Evolutionary conservation across 345 rosid genomes (phyloP), one percentile per base, ranked within the genome.

Genomic region (Corchorus capsularis): DNA sequence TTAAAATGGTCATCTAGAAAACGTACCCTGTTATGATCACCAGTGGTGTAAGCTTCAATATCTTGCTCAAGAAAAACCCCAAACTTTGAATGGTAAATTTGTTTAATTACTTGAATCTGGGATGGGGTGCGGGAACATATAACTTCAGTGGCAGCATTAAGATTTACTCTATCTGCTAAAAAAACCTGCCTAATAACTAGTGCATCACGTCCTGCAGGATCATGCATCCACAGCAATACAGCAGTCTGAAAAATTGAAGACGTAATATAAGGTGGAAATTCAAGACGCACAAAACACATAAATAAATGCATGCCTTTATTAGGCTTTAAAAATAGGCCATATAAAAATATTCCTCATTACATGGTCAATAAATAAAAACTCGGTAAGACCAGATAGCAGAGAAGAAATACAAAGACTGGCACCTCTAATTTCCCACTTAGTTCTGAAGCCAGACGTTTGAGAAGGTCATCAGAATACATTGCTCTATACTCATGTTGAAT

Each of bases 181-280:
- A 88, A 73, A 17, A 86, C 83, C 74, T 86, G 73, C 83, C 78
- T 85, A 56, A 86, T 60, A 50, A 83, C 81, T 8, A 71, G 66
- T n/a, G 93, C 92, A 85, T 89, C 96, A 63, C 93, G 88, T 35
- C 78, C 89, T 12, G 93, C 89, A 41, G 84, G 93, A 71, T 89
- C 91, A 64, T 82, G 83, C 89, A 88, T 87, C 96, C 96, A 91
- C 2, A 88, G 86, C 75, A 87, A 78, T 69, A 91, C 85, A 45
- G 92, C 92, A 9, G 46, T 83, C 96, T 91, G 84, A 71, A 60
- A 67, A 60, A 76, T 17, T 62, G 39, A 66, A 53, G 67, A 67
- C 55, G 6, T 2, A 61, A 47, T 59, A 73, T 55, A 70, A 53
- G 34, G 37, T 64, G 12, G 9, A 68, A 46, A 52, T 69, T 52